A percentile compares a stretch with the other conserved stretches of the same genome.
Conservation (phyloP, 1,139 yeast genomes). For the Debaryomyces sp. region DNA sequence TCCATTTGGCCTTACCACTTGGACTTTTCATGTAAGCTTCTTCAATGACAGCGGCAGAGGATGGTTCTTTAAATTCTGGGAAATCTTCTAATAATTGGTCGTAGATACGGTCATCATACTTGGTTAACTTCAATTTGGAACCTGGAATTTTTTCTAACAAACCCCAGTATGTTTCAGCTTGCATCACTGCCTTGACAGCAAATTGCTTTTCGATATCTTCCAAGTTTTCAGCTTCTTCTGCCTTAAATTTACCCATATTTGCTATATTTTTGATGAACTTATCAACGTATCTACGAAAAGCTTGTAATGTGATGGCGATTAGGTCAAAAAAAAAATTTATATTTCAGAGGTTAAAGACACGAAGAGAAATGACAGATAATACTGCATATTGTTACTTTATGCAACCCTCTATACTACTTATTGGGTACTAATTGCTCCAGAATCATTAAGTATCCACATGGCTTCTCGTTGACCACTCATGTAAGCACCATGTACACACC, state of each 20-base stretch:
- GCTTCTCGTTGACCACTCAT: conserved; percentile 75
- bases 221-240: conserved; percentile 60
- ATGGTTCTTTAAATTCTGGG: conserved; percentile 77
- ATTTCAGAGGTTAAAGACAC: background rate
- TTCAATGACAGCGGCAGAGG: conserved; percentile 55
- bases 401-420: background rate
- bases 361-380: conserved; percentile 3
- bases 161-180: conserved; percentile 93
- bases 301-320: background rate
- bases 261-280: background rate
- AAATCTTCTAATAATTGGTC: conserved; percentile 68
- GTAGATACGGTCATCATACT: conserved; percentile 81
- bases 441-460: conserved; percentile 35
- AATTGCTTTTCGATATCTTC: conserved; percentile 89
- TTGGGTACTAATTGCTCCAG: background rate
- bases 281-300: background rate
- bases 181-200: conserved; percentile 96
- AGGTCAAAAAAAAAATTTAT: conserved; percentile 1
- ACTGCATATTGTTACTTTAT: background rate
- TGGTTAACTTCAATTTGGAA: conserved; percentile 74
- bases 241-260: conserved; percentile 40
- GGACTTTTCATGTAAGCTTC: conserved; percentile 86
- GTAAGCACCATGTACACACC: conserved; percentile 85
- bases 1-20: conserved; percentile 87
- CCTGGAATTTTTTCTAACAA: conserved; percentile 76